Evolutionary conservation across 163 green algal species (phyloP).

Genomic region (Botryococcus braunii): DNA sequence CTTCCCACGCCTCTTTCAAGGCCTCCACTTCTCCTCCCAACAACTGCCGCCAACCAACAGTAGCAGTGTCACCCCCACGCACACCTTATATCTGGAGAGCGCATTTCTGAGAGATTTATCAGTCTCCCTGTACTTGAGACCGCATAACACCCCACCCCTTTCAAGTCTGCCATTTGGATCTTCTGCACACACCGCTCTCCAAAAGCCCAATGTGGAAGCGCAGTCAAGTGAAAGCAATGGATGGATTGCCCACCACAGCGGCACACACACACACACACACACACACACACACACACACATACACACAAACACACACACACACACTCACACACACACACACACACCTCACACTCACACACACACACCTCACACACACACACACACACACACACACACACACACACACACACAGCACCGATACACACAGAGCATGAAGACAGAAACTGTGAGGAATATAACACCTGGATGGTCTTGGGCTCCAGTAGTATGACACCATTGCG

Average conservation of each 20-base stretch:
- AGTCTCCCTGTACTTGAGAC: background rate
- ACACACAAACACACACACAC: too few relatives aligned
- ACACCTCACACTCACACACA: background rate
- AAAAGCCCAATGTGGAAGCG: background rate
- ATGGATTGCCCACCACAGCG: too few relatives aligned
- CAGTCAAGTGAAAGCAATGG: background rate
- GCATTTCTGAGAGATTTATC: background rate
- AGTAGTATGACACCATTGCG: background rate
- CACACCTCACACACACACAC: too few relatives aligned
- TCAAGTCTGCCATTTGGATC: background rate
- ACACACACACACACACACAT: too few relatives aligned
- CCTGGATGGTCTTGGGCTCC: conserved; percentile 1
- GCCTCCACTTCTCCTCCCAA: conserved; percentile 39
- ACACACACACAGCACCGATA: background rate
- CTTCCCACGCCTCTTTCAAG: conserved; percentile 38
- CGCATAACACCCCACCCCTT: background rate
- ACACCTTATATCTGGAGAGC: background rate
- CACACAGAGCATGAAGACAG: background rate
- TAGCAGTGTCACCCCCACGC: conserved; percentile 1
- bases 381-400: too few relatives aligned
- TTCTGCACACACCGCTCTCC: too few relatives aligned
- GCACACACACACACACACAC: background rate
- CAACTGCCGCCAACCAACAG: conserved; percentile 19
- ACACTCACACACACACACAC: too few relatives aligned
- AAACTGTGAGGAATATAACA: background rate